Base-by-base conservation (phyloP, 208 protist genomes). In the Leishmania tarentolae region DNA sequence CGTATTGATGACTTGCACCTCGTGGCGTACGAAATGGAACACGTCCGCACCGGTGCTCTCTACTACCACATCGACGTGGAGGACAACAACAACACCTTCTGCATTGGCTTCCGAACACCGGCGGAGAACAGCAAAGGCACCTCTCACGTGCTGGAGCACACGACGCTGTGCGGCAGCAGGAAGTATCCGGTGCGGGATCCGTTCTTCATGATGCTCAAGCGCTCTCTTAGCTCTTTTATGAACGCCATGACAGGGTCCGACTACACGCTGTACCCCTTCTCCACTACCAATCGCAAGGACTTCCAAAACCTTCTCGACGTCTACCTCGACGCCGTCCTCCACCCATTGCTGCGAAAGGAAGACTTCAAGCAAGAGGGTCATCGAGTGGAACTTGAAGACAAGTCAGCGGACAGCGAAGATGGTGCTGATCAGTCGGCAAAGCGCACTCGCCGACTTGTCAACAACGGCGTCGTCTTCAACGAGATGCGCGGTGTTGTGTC, bases 61-160 rank as follows among this genome's bases (percentile, higher is more conserved):
- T 97, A 97, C 84, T 96, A 97, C 87, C 98, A 99, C 87, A 83
- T 99, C 28, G 98, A 99, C 80, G 92, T 93, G 66, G 92, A 95
- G 68, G 98, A 99, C 90, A 94, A 86, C 21, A 99, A 99, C 83
- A 99, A 99, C 83, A 98, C 96, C 17, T 99, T 99, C 76, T 98
- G 95, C 85, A 98, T 99, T 40, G 97, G 96, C 40, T 99, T 99
- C 83, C 91, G 97, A 76, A 99, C 98, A 0, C 95, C 96, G 6
- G 97, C 98, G 42, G 85, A 86, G 56, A 97, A 99, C 83, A 91
- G 86, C 76, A 99, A 98, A 44, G 98, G 98, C 69, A 97, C 98
- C 8, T 96, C 98, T 21, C 98, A 99, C 85, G 98, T 99, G 35
- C 88, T 99, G 75, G 98, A 99, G 88, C 98, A 99, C 91, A 99